Conservation (phyloP, 352 stramenopile genomes). For the Globisporangium cederbergense region DNA sequence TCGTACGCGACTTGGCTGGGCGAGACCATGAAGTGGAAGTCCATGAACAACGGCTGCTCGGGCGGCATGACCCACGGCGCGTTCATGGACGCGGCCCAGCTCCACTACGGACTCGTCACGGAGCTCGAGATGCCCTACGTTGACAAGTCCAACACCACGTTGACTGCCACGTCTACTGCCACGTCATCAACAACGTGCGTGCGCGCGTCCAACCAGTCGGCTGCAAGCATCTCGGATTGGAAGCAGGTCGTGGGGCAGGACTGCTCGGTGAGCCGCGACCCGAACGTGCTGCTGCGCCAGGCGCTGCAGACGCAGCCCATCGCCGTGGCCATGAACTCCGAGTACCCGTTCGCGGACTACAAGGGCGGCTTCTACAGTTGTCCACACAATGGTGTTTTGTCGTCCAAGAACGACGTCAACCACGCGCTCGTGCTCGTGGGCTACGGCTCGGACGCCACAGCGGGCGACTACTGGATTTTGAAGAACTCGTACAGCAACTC, state of each 20-base stretch:
- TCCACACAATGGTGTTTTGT: conserved; percentile 49
- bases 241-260: conserved; percentile 53
- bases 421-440: conserved; percentile 72
- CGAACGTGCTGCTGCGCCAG: conserved; percentile 43
- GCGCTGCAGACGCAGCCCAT: conserved; percentile 61
- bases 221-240: conserved; percentile 65
- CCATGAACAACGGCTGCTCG: conserved; percentile 64
- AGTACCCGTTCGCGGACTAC: conserved; percentile 63
- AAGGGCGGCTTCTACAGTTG: conserved; percentile 61
- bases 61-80: conserved; percentile 78
- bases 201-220: conserved; percentile 35
- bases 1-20: conserved; percentile 42
- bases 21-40: conserved; percentile 65
- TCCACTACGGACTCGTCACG: conserved; percentile 49
- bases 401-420: conserved; percentile 61
- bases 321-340: conserved; percentile 69
- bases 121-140: conserved; percentile 72
- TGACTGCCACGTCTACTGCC: neutral
- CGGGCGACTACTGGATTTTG: conserved; percentile 75
- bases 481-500: conserved; percentile 77
- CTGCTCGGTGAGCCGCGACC: conserved; percentile 46
- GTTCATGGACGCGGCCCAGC: conserved; percentile 66
- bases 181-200: neutral
- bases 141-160: conserved; percentile 24
- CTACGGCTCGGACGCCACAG: conserved; percentile 30